Conservation (phyloP, 2,329 filamentous ascomycete species). For the Verticillium tricorpus region DNA sequence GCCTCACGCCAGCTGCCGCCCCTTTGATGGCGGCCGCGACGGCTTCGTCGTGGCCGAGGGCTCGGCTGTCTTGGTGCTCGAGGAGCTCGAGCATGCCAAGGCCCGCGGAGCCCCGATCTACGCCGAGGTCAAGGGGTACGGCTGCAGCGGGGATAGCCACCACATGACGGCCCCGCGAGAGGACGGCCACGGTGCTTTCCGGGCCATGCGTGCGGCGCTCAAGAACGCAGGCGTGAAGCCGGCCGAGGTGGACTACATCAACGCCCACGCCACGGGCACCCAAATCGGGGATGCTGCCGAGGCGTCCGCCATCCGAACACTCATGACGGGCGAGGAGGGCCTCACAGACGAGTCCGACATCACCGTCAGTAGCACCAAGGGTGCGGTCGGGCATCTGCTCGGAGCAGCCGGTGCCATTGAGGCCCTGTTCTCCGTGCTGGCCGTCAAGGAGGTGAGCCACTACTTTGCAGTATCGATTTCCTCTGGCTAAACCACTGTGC, state of each 20-base stretch:
- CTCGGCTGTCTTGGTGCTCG: conserved; percentile 79
- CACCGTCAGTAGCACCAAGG: conserved; percentile 90
- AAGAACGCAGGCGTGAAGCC: conserved; percentile 67
- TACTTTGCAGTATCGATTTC: background rate
- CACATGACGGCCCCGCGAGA: conserved; percentile 89
- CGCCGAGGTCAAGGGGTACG: conserved; percentile 85
- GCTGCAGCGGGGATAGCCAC: conserved; percentile 82
- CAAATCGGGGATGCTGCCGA: conserved; percentile 82
- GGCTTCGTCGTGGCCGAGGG: conserved; percentile 95
- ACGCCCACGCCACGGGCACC: conserved; percentile 92
- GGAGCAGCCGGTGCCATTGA: conserved; percentile 90
- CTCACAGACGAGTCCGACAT: conserved; percentile 57
- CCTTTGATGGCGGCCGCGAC: conserved; percentile 74
- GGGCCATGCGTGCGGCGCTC: conserved; percentile 82
- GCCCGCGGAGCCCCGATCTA: conserved; percentile 76
- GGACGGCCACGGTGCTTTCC: conserved; percentile 74
- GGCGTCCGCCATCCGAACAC: conserved; percentile 70
- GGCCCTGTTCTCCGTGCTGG: conserved; percentile 77
- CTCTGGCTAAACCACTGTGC: background rate
- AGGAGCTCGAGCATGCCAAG: conserved; percentile 86
- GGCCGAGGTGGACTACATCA: conserved; percentile 78
- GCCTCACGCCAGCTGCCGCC: conserved; percentile 69
- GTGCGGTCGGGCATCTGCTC: conserved; percentile 84
- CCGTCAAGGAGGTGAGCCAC: conserved; percentile 68
- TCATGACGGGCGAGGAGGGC: conserved; percentile 73